A percentile compares a stretch with the other conserved stretches of the same genome.
Evolutionary conservation across 2,329 filamentous ascomycete genomes (phyloP).

Genomic region (Blumeria graminis): DNA sequence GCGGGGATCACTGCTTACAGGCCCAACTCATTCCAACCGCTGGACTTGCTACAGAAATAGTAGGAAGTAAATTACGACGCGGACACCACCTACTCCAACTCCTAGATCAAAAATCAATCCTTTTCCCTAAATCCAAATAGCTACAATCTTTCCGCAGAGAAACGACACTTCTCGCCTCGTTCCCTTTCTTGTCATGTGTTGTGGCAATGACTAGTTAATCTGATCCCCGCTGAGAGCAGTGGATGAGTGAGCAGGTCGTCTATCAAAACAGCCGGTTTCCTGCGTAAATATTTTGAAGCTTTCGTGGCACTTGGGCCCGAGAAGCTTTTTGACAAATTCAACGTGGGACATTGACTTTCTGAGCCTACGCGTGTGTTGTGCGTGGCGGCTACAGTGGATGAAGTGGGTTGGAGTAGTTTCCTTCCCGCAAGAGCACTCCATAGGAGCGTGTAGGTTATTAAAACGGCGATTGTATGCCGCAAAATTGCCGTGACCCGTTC

Average conservation of each 20-base stretch:
- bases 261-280: too few species aligned
- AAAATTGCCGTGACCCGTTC: not conserved
- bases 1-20: too few species aligned
- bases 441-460: not conserved
- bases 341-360: not conserved
- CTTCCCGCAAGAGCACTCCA: not conserved
- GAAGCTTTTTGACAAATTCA: not conserved
- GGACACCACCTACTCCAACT: not conserved
- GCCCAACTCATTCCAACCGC: too few species aligned
- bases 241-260: too few species aligned
- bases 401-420: not conserved
- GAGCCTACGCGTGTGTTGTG: not conserved
- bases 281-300: not conserved
- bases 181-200: not conserved
- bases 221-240: too few species aligned
- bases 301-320: not conserved
- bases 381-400: not conserved
- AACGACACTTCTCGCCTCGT: not conserved
- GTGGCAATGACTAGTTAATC: too few species aligned
- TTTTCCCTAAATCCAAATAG: not conserved
- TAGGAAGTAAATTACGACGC: too few species aligned
- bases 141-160: not conserved
- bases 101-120: not conserved
- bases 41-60: too few species aligned
- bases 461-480: not conserved